These are phyloP conservation scores for Metschnikowia lochheadii DNA, from an alignment of 805 yeast genomes.

Conservation along the genomic window DNA sequence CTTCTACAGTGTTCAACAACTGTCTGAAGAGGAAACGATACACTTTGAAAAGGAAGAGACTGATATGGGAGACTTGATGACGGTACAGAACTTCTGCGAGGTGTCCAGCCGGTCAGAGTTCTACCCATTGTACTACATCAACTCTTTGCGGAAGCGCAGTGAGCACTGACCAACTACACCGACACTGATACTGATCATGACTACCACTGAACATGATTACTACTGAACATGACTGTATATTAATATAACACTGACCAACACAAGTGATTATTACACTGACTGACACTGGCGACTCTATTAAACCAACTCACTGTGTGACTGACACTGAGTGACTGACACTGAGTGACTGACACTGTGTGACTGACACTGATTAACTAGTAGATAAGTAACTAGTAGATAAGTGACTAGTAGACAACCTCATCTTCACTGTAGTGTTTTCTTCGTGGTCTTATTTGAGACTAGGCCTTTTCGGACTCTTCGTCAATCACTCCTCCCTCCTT, in stretches of 20 bases:
- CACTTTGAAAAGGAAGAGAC: constrained; percentile 9
- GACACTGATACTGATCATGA: no score
- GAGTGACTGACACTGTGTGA: no score
- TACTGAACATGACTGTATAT: constrained; percentile 25
- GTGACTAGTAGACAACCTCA: no score
- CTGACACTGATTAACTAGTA: no score
- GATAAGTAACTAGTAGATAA: no score
- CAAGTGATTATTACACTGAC: no score
- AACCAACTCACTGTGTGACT: no score
- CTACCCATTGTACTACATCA: constrained; percentile 47
- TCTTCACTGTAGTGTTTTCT: no score
- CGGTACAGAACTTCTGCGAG: constrained; percentile 26
- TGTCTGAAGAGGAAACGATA: constrained; percentile 7
- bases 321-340: no score
- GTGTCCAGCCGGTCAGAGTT: constrained; percentile 35
- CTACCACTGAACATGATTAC: no score
- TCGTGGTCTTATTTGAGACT: no score
- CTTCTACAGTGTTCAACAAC: constrained; percentile 19
- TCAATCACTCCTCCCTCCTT: constrained; percentile 69
- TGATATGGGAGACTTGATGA: constrained; percentile 21
- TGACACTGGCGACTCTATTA: background rate
- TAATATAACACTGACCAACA: background rate
- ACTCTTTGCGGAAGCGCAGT: constrained; percentile 56
- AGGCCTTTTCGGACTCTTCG: constrained; percentile 6
- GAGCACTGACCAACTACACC: constrained; percentile 41